Conservation (phyloP, 768 basidiomycete species). For the Lactarius hengduanensis region DNA sequence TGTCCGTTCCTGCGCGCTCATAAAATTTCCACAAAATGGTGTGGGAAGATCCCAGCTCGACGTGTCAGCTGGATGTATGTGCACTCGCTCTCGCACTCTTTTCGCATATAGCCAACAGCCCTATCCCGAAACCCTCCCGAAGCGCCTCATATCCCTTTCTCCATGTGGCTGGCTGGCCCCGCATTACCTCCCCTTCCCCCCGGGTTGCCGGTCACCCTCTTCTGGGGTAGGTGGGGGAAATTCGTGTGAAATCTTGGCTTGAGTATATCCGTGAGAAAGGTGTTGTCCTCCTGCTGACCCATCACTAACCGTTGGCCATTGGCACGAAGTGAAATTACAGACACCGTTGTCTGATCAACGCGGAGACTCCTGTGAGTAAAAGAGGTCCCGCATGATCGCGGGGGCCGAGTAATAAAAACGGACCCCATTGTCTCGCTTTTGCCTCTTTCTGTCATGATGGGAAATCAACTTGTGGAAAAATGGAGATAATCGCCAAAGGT, state of each 20-base stretch:
- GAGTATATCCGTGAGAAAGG: background rate
- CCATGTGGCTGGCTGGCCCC: background rate
- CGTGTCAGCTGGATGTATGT: slow-evolving; percentile 3
- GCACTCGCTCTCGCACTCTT: background rate
- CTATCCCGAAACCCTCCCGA: background rate
- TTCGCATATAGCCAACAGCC: slow-evolving; percentile 4
- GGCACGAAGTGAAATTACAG: background rate
- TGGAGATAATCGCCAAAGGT: background rate
- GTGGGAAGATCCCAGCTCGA: slow-evolving; percentile 10
- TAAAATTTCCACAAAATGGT: slow-evolving; percentile 5
- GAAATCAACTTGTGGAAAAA: background rate
- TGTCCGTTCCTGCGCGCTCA: background rate
- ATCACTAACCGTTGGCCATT: background rate
- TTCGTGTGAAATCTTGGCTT: background rate
- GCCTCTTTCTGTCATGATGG: background rate
- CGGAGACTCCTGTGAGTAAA: background rate
- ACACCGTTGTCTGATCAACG: background rate
- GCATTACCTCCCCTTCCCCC: background rate
- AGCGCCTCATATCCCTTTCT: background rate
- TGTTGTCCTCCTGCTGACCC: background rate
- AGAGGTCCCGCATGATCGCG: background rate
- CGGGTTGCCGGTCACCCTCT: background rate
- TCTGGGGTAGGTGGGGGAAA: background rate
- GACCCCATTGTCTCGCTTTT: background rate
- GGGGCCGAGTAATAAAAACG: background rate